These are phyloP conservation scores for Flammula alnicola DNA, from an alignment of 1,284 basidiomycete genomes.

Conservation along the genomic window DNA sequence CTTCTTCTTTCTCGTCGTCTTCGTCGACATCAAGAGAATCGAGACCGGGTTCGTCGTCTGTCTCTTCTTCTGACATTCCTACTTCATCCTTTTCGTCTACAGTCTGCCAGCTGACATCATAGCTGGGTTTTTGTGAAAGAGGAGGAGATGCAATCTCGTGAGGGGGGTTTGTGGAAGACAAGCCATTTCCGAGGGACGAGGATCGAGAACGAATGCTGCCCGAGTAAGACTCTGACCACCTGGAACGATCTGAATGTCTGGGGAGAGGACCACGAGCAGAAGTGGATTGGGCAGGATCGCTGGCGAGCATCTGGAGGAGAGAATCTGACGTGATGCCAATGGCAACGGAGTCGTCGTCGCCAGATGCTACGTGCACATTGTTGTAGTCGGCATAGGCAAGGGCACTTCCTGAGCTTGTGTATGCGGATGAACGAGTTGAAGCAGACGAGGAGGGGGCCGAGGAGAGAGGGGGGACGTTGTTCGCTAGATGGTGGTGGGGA, in stretches of 20 bases:
- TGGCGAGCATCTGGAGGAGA: conserved; percentile 61
- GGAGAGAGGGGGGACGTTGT: conserved; percentile 61
- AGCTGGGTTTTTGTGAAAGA: conserved; percentile 66
- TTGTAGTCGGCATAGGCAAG: conserved; percentile 61
- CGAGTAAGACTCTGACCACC: conserved; percentile 73
- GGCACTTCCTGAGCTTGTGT: conserved; percentile 68
- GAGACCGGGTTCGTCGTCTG: conserved; percentile 62
- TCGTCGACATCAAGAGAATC: conserved; percentile 56
- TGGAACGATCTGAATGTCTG: conserved; percentile 29
- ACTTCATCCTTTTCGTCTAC: conserved; percentile 76
- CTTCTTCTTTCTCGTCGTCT: conserved; percentile 56
- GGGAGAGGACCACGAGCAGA: conserved; percentile 38
- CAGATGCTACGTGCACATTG: conserved; percentile 67
- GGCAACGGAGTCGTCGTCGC: conserved; percentile 58
- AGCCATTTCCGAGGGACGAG: conserved; percentile 62
- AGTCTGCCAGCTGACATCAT: conserved; percentile 74
- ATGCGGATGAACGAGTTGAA: conserved; percentile 77
- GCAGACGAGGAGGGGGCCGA: conserved; percentile 68
- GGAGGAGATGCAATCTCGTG: conserved; percentile 48
- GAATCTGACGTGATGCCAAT: conserved; percentile 67
- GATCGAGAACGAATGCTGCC: conserved; percentile 66
- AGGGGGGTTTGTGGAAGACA: conserved; percentile 38
- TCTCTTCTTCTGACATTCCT: conserved; percentile 71
- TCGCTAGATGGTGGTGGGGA: conserved; percentile 44
- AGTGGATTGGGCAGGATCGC: conserved; percentile 50